phyloP scores from a whole-genome alignment of 345 rosid species.

The Hibiscus trionum region DNA sequence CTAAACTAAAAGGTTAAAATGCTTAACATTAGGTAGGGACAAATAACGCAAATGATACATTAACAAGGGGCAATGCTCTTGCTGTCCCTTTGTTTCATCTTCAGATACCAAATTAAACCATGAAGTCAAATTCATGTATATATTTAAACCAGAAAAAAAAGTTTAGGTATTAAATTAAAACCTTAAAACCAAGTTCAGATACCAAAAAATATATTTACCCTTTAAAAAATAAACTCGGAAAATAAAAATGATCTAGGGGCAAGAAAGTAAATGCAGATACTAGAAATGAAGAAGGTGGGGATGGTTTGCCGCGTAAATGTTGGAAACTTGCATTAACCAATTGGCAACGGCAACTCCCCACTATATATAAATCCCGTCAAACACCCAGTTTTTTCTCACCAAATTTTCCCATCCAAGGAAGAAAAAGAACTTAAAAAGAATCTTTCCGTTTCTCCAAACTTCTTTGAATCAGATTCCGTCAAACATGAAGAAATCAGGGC shows the following conservation, averaged over 20 bases:
- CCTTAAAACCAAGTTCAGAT: no score
- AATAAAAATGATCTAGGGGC: background rate
- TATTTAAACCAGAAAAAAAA: background rate
- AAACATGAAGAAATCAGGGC: constrained; percentile 55
- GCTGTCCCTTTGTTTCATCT: no score
- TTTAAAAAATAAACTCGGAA: background rate
- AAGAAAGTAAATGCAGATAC: constrained; percentile 5
- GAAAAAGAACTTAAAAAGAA: background rate
- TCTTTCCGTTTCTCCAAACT: background rate
- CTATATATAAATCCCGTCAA: constrained; percentile 19
- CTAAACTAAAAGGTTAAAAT: no score
- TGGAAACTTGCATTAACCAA: constrained; percentile 14
- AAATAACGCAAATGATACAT: no score
- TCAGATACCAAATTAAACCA: no score
- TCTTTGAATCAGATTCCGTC: background rate
- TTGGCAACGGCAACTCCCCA: background rate
- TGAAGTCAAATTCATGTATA: no score
- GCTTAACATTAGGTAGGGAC: no score
- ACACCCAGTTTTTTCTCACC: background rate
- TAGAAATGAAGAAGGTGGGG: background rate
- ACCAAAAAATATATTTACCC: no score
- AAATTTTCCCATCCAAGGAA: background rate
- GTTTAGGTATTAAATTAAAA: background rate
- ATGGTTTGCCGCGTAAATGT: constrained; percentile 30
- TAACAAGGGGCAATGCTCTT: no score